Conservation (phyloP, 148 eudicot genomes). For the Cornus controversa region DNA sequence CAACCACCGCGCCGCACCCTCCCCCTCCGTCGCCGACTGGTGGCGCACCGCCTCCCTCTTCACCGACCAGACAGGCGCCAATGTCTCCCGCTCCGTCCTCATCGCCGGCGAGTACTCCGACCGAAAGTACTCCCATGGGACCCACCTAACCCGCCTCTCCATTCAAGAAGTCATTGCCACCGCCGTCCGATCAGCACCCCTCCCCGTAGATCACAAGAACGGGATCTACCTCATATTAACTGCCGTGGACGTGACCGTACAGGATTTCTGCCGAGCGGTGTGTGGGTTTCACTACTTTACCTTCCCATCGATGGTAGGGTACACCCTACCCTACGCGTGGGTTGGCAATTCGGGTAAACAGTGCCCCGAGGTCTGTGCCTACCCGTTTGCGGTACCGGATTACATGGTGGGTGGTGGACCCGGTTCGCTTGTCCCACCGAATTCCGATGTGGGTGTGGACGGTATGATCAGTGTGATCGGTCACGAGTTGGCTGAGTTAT, state of each 20-base stretch:
- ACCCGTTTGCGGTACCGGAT: constrained; percentile 82
- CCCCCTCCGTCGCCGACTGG: constrained; percentile 86
- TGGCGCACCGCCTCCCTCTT: constrained; percentile 85
- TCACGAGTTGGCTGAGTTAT: constrained; percentile 85
- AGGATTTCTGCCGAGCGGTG: constrained; percentile 91
- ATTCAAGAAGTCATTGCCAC: constrained; percentile 73
- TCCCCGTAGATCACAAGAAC: constrained; percentile 70
- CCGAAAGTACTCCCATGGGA: constrained; percentile 59
- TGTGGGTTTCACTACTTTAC: constrained; percentile 99
- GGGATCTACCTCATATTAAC: constrained; percentile 79
- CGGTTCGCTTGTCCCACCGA: constrained; percentile 57
- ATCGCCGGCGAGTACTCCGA: constrained; percentile 78
- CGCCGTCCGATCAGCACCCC: constrained; percentile 58
- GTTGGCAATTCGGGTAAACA: constrained; percentile 81
- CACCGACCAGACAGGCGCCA: constrained; percentile 89
- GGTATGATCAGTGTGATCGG: constrained; percentile 93
- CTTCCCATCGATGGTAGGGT: constrained; percentile 80
- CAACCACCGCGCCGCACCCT: constrained; percentile 28
- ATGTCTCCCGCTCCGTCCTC: constrained; percentile 56
- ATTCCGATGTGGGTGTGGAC: constrained; percentile 69
- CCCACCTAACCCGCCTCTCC: constrained; percentile 61
- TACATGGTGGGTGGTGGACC: constrained; percentile 75
- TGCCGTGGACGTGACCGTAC: constrained; percentile 66
- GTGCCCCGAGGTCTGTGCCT: constrained; percentile 94
- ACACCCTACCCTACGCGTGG: constrained; percentile 96